A percentile compares a stretch with the other conserved stretches of the same genome.
Conservation (phyloP, 768 basidiomycete genomes). For the Daedalea quercina region DNA sequence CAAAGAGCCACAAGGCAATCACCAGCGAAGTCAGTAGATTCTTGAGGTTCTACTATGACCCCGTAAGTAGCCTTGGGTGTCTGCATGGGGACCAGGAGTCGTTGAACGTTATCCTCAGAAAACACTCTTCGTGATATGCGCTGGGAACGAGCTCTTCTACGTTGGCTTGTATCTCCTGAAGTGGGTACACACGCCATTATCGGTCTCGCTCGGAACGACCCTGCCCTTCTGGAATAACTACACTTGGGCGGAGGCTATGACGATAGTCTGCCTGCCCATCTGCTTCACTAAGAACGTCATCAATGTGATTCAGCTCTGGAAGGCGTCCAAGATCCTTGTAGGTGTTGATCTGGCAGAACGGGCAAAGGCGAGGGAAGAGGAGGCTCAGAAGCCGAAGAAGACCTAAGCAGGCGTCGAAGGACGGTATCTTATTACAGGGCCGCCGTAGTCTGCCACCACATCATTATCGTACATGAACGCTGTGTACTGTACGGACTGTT, state of each 20-base stretch:
- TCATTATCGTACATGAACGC: too few species aligned
- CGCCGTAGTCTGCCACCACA: too few species aligned
- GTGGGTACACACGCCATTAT: conserved; percentile 70
- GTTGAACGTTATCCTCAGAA: conserved; percentile 36
- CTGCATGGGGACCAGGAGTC: background rate
- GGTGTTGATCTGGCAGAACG: conserved; percentile 90
- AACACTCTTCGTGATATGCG: conserved; percentile 88
- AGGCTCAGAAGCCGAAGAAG: conserved; percentile 14
- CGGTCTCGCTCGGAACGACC: conserved; percentile 27
- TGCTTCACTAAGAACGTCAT: conserved; percentile 90
- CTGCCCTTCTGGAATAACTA: conserved; percentile 29
- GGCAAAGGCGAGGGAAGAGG: conserved; percentile 49
- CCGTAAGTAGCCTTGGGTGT: conserved; percentile 44
- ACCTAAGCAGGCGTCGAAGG: conserved; percentile 5
- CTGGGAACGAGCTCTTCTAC: conserved; percentile 94
- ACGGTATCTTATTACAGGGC: too few species aligned
- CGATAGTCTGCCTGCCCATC: conserved; percentile 53
- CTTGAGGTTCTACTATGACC: conserved; percentile 88
- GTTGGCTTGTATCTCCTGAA: conserved; percentile 92
- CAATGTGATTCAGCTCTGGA: conserved; percentile 96
- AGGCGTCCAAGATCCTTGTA: conserved; percentile 91
- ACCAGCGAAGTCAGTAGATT: conserved; percentile 90
- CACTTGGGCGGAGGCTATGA: conserved; percentile 77
- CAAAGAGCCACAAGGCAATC: conserved; percentile 88
- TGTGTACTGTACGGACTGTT: too few species aligned